These are phyloP conservation scores for Gonapodya prolifera DNA, from an alignment of 192 early-diverging fungal genomes.

Conservation along the genomic window DNA sequence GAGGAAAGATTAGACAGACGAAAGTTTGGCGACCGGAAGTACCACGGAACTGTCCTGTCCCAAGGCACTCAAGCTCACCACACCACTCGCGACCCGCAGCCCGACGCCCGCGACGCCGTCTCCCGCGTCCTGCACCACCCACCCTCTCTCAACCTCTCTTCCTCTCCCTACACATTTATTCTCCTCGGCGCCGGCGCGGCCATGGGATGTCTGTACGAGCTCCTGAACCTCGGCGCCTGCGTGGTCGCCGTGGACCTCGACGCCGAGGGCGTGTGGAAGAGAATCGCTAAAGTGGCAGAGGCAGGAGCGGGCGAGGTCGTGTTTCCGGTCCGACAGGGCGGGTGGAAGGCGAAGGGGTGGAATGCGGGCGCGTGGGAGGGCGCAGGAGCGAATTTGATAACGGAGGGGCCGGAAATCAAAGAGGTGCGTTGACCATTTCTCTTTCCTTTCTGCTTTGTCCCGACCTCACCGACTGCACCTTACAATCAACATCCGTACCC, in stretches of 20 bases:
- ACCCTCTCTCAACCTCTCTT: background rate
- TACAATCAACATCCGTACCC: too few relatives aligned
- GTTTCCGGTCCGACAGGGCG: constrained; percentile 3
- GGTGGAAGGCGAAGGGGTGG: background rate
- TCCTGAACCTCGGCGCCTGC: constrained; percentile 8
- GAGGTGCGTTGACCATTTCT: background rate
- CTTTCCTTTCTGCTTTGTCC: background rate
- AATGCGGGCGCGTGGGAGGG: background rate
- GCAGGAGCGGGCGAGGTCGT: background rate
- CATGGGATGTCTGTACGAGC: constrained; percentile 1
- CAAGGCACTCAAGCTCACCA: background rate
- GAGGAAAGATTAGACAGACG: too few relatives aligned
- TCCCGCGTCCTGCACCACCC: background rate
- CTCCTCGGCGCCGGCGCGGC: constrained; percentile 9
- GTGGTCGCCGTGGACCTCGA: constrained; percentile 10
- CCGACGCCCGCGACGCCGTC: background rate
- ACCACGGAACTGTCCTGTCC: background rate
- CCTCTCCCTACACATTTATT: background rate
- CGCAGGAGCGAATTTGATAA: constrained; percentile 7
- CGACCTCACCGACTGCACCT: background rate
- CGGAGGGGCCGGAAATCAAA: constrained; percentile 10
- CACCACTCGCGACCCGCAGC: background rate
- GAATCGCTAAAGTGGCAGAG: constrained; percentile 2
- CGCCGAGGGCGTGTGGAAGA: constrained; percentile 1
- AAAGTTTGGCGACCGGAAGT: too few relatives aligned